phyloP scores from a whole-genome alignment of 768 basidiomycete genomes.

The Pisolithus albus region DNA sequence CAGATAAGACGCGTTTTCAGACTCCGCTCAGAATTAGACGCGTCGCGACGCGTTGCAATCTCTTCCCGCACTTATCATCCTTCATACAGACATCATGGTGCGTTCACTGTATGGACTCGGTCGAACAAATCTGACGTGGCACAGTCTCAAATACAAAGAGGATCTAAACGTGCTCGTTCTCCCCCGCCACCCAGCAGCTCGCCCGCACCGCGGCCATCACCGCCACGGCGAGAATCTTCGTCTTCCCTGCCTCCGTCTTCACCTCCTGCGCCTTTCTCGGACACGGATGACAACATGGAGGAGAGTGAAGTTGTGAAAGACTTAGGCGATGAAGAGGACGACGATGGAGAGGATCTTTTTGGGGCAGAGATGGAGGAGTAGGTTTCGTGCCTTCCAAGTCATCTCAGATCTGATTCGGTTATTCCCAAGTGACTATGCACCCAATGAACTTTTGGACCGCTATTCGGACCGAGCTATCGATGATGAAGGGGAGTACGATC shows the following conservation, averaged over 20 bases:
- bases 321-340: conserved; percentile 63
- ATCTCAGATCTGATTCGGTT: conserved; percentile 6
- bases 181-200: conserved; percentile 42
- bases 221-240: conserved; percentile 49
- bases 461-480: conserved; percentile 87
- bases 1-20: conserved; percentile 32
- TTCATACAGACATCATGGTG: conserved; percentile 31
- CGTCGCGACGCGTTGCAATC: conserved; percentile 40
- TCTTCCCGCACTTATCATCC: conserved; percentile 10
- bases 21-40: conserved; percentile 34
- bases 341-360: conserved; percentile 92
- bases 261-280: conserved; percentile 76
- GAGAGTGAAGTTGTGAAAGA: conserved; percentile 63
- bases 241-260: conserved; percentile 85
- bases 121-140: neutral
- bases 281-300: conserved; percentile 75
- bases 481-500: conserved; percentile 67
- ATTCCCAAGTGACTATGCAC: conserved; percentile 76
- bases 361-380: conserved; percentile 72
- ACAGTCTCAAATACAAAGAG: conserved; percentile 41
- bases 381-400: conserved; percentile 19
- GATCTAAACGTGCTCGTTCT: conserved; percentile 59
- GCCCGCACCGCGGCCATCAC: conserved; percentile 38
- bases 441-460: conserved; percentile 72
- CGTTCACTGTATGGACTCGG: conserved; percentile 5